Evolutionary conservation across 371 early-diverging fungal genomes (phyloP), one percentile per base, ranked within the genome.

Genomic region (Haplosporangium sp.): DNA sequence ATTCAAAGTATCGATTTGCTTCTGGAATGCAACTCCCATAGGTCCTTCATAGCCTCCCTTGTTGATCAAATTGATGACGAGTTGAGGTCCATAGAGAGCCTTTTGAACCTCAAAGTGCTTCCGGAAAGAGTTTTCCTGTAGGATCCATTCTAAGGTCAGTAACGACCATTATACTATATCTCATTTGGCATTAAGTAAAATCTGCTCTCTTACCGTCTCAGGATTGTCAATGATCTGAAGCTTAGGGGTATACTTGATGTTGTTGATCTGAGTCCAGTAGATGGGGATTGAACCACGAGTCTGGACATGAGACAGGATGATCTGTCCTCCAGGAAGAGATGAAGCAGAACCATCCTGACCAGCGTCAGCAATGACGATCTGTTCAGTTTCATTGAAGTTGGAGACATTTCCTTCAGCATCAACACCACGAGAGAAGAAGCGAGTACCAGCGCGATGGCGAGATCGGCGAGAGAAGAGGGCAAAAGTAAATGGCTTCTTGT

Each of bases 371-470:
- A 90, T 72, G 1, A 98, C 87, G 59, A 98, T 84, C 82, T 99
- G 98, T 82, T 99, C 99, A 0, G 99, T 99, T 86, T 99, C 99
- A 8, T 98, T 98, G 85, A 91, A 97, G 84, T 99, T 99, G 44
- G 99, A 93, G 9, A 96, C 98, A 79, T 99, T 90, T 39, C 99
- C 99, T 5, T 94, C 75, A 17, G 84, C 89, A 86, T 99, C 98
- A 15, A 96, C 88, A 45, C 99, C 99, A 65, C 99, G 93, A 47
- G 94, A 92, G 81, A 97, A 95, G 84, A 93, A 99, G 45, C 99
- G 93, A 2, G 98, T 79, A 66, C 94, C 96, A 4, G 89, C 87
- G 61, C 96, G 88, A 72, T 90, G 90, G 55, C 92, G 90, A 52
- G 92, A 92, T 61, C 97, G 90, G 38, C 97, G 91, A 3, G 96